Conservation (phyloP, 163 green algal species). For the Prototheca cutis region DNA sequence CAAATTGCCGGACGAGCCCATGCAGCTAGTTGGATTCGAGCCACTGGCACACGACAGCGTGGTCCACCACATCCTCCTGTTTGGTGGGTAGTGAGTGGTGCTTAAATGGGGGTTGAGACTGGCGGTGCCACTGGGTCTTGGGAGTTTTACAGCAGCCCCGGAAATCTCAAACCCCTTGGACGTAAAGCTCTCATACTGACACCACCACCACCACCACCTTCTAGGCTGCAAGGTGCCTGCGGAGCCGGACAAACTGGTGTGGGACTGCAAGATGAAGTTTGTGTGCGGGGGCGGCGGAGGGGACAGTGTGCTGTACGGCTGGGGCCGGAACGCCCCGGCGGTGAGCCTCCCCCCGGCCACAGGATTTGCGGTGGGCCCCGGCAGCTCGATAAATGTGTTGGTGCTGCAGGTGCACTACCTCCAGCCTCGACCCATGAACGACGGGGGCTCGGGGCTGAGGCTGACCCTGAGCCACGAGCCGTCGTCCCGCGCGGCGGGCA, state of each 20-base stretch:
- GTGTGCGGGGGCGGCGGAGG: slow-evolving; percentile 18
- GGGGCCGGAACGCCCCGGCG: slow-evolving; percentile 59
- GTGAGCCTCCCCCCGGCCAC: slow-evolving; percentile 51
- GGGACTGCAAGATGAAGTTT: slow-evolving; percentile 31
- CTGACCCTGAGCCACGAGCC: slow-evolving; percentile 20
- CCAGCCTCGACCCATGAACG: slow-evolving; percentile 15
- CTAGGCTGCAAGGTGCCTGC: slow-evolving; percentile 30
- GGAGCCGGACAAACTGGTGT: slow-evolving; percentile 15
- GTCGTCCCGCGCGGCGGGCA: slow-evolving; percentile 37
- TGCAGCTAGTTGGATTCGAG: slow-evolving; percentile 58
- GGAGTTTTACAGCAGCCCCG: too few relatives aligned
- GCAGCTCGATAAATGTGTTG: slow-evolving; percentile 41
- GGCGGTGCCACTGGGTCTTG: too few relatives aligned
- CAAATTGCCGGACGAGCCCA: slow-evolving; percentile 36
- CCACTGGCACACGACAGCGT: slow-evolving; percentile 45
- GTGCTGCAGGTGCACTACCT: slow-evolving; percentile 67
- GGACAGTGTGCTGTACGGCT: slow-evolving; percentile 63
- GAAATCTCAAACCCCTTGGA: too few relatives aligned
- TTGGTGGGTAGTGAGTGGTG: slow-evolving; percentile 44
- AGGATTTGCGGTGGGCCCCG: slow-evolving; percentile 57
- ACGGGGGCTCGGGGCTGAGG: slow-evolving; percentile 32
- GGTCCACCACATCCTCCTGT: slow-evolving; percentile 81
- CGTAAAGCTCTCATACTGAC: too few relatives aligned
- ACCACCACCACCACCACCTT: background rate
- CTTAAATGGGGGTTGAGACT: too few relatives aligned